Base-by-base conservation (phyloP, 768 basidiomycete genomes). In the Dacryopinax primogenitus region DNA sequence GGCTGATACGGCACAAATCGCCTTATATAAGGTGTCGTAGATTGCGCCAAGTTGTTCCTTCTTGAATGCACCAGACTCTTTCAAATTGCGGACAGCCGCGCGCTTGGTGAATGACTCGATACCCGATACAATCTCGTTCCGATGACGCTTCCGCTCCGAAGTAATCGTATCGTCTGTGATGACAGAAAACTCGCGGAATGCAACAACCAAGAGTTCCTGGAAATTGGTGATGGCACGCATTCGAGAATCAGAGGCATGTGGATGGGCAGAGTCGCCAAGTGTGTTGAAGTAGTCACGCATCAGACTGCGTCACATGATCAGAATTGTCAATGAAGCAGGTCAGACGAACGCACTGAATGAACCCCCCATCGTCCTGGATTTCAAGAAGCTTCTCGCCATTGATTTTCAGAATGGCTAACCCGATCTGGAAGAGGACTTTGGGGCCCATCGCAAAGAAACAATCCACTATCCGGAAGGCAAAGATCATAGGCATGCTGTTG, bases 381-480 rank as follows among this genome's bases (percentile, higher is more conserved):
- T 93, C 84, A 13, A 99, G 79, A 18, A 99, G 77, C 66, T 88
- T 85, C 68, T 95, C 91, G 0, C 94, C 93, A 68, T 99, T 99
- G 73, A 98, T 94, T 77, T 98, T 98, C 62, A 99, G 82, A 39
- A 98, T 95, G 15, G 96, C 96, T 90, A 73, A 93, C 91, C 93
- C 95, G 64, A 99, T 91, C 83, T 99, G 96, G 79, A 99, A 99
- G 41, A 99, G 77, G 1, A 99, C 96, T 71, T 95, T 98, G 0
- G 94, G 92, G 0, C 96, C 96, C 95, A 99, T 97, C 70, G 92
- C 93, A 77, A 97, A 87, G 79, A 97, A 94, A 73, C 94, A 97
- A 73, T 98, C 94, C 1, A 94, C 92, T 72, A 96, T 90, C 33
- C 96, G 85, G 79, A 96, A 99, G 0, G 95, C 95, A 71, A 98